phyloP scores from a whole-genome alignment of 768 basidiomycete species.

The Boletus eberwhitei region DNA sequence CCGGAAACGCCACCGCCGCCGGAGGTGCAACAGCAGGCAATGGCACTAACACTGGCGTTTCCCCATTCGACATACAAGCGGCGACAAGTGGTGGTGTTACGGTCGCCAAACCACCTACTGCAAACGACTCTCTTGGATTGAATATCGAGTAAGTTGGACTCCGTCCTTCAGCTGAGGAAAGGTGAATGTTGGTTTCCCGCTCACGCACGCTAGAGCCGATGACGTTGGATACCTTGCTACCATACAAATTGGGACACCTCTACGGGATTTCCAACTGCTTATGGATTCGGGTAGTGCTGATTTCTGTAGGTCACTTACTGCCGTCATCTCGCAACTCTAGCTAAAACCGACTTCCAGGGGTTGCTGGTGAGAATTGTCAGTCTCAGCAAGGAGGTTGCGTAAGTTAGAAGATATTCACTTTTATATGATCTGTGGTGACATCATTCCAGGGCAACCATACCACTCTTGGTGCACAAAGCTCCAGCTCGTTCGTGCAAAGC shows the following conservation, averaged over 20 bases:
- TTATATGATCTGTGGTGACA: conserved; percentile 17
- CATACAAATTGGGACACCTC: conserved; percentile 66
- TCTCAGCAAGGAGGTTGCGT: conserved; percentile 42
- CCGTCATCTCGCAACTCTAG: background rate
- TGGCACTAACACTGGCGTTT: conserved; percentile 31
- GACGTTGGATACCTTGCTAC: conserved; percentile 59
- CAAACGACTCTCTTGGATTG: conserved; percentile 58
- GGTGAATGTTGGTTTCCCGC: background rate
- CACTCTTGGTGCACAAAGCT: conserved; percentile 60
- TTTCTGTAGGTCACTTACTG: conserved; percentile 37
- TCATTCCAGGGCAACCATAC: conserved; percentile 54
- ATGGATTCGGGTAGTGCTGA: conserved; percentile 75
- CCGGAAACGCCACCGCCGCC: conserved; percentile 6
- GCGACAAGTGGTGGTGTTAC: conserved; percentile 39
- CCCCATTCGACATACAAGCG: conserved; percentile 36
- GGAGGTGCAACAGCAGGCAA: conserved; percentile 13
- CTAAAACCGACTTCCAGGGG: conserved; percentile 31
- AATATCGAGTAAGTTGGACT: conserved; percentile 56
- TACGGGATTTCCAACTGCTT: conserved; percentile 50
- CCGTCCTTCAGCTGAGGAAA: background rate
- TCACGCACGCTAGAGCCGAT: conserved; percentile 33
- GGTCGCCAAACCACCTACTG: conserved; percentile 38
- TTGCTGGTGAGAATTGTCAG: conserved; percentile 52
- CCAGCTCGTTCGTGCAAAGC: conserved; percentile 58
- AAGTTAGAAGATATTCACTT: conserved; percentile 14